Base-by-base conservation (phyloP, 129 eudicot genomes). In the Escallonia rubra region DNA sequence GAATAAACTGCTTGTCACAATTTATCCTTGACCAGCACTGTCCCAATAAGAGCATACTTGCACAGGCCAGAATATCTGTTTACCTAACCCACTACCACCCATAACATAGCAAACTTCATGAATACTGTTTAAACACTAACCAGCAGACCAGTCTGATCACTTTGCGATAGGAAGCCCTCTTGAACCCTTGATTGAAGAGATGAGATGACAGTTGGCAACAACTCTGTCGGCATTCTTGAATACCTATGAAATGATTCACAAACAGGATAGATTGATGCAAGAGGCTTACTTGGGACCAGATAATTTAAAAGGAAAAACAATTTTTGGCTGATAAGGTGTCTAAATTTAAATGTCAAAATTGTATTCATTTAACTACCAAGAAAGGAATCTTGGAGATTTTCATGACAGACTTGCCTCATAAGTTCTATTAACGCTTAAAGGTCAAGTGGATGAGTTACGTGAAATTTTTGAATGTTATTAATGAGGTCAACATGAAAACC, bases 181-280 rank as follows among this genome's bases (percentile, higher is more conserved):
- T 76, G 74, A 50, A 93, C 77, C 72, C 80, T 89, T 69, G 63
- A 72, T 44, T 78, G 86, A 75, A 93, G 81, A 72, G 87, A 74
- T 48, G 81, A 84, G 42, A 93, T 78, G 58, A 87, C 87, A 53
- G 77, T 79, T 61, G 85, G 80, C 68, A 93, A 74, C 76, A 93
- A 74, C 46, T 84, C 95, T 14, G 59, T 76, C 4, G 99, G 87
- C 96, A 93, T 90, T 73, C 96, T 81, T 56, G 93, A 77, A 74
- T 89, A 93, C 66, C 96, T 93, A 84, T 49, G 16, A 12, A 67
- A 72, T 59, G 51, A 78, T 66, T 51, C 16, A 7, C 14, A 67
- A 42, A 61, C 7, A 67, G 41, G 46, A 8, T 50, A 5, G 13
- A 50, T 50, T 8, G 11, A 50, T 50, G 11, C 55, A 50, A 8